Base-by-base conservation (phyloP, 139 green algal genomes). In the Penium margaritaceum region DNA sequence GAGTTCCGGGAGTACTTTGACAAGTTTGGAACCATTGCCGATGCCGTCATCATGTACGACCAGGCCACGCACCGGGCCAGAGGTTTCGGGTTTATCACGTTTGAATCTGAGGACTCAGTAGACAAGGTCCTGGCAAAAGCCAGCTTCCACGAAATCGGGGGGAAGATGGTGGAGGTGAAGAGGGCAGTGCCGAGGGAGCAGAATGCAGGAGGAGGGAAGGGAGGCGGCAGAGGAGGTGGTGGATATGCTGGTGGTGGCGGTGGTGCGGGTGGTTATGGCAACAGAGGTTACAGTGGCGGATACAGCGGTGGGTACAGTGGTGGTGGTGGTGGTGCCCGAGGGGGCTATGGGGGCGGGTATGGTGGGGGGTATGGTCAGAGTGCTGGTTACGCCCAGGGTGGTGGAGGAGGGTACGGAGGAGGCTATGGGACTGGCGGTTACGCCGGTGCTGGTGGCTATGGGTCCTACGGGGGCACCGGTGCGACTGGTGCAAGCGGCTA, bases 61-160 rank as follows among this genome's bases (percentile, higher is more conserved):
- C 90, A 95, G 60, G 87, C 92, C 38, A 95, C 91, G 80, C 89
- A 89, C 69, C 81, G 91, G 19, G 90, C 92, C 0, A 84, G 92
- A 17, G 92, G 92, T 24, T 97, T 97, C 80, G 92, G 92, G 15
- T 97, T 97, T 63, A 86, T 97, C 30, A 97, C 90, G 6, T 97
- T 94, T 55, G 80, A 79, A 29, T 76, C 86, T 21, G 92, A 96
- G 68, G 87, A 92, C 19, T 72, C 87, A 2, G 89, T 97, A 7
- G 90, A 96, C 41, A 77, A 75, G 32, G 91, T 96, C 19, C 6
- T 57, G 46, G 7, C n/a, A 21, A 57, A 57, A 29, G n/a, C n/a
- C n/a, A 75, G 78, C 24, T 90, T 96, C 74, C 93, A 97, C 72
- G 88, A 83, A 57, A 84, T 97, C 29, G 84, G 90, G 37, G 92